Base-by-base conservation (phyloP, 352 stramenopile genomes). In the Phytophthora pluvialis region DNA sequence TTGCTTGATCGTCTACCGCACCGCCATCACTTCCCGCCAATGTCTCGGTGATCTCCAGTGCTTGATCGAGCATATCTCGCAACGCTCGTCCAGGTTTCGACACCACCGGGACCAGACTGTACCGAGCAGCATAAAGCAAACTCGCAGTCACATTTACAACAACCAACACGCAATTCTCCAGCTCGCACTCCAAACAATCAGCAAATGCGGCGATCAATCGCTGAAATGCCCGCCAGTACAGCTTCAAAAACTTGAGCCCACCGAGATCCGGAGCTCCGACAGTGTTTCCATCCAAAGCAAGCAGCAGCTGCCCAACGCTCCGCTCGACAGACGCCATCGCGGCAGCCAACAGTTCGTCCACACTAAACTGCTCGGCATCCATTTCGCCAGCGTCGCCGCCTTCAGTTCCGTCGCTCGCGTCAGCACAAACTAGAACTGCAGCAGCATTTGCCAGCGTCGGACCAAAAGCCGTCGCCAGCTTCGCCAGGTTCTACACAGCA, bases 181-280 rank as follows among this genome's bases (percentile, higher is more conserved):
- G 38, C 48, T 83, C 52, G 5, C 49, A 68, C 26, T 71, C 69
- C 28, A 82, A 44, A 13, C 16, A 52, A n/a, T 48, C 45, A 4
- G 62, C 33, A 35, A 75, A 80, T 21, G 59, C 44, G 5, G 73
- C 38, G 16, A 86, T 72, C 35, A 89, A 74, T 15, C 82, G 80
- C 50, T 89, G 78, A 52, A 91, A 87, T 15, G 78, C 82, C 13
- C 80, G 72, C 71, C 81, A 78, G 35, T 82, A 87, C 12, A 91
- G 57, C 16, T 81, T 77, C 10, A 89, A 49, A 48, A 84, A 72
- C 63, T 80, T 79, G 6, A 91, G 38, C 3, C 43, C 50, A n/a
- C 40, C 28, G 25, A 61, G 39, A 48, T 65, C 51, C 18, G 18
- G n/a, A 9, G 16, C 18, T 29, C 3, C 43, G 7, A 21, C 40